A percentile compares a stretch with the other conserved stretches of the same genome.
phyloP scores from a whole-genome alignment of 352 stramenopile genomes.

The Phytopythium aichiense region DNA sequence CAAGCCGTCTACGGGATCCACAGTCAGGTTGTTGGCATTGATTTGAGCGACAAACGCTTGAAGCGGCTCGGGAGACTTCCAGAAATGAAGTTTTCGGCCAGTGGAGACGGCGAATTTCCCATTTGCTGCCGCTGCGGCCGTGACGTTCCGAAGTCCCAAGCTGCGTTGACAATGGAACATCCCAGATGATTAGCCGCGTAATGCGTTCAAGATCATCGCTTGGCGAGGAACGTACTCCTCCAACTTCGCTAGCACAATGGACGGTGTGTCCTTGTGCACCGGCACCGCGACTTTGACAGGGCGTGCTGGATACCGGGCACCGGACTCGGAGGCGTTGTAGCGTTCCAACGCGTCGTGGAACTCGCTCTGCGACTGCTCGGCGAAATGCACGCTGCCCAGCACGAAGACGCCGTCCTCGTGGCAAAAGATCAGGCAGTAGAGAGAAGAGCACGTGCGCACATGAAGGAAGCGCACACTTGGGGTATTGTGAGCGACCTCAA shows the following conservation, averaged over 20 bases:
- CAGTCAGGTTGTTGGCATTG: not conserved
- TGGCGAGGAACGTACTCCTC: constrained; percentile 24
- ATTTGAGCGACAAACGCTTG: constrained; percentile 9
- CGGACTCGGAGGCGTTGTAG: constrained; percentile 2
- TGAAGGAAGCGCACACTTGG: constrained; percentile 14
- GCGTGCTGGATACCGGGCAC: not conserved
- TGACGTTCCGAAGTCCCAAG: constrained; percentile 31
- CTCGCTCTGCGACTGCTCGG: constrained; percentile 15
- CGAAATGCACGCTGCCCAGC: constrained; percentile 30
- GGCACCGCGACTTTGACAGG: constrained; percentile 1
- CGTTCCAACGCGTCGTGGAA: constrained; percentile 10
- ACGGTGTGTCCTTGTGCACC: not conserved
- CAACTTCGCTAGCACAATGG: constrained; percentile 20
- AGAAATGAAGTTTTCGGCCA: constrained; percentile 34
- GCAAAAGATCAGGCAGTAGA: constrained; percentile 45
- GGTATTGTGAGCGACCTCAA: not conserved
- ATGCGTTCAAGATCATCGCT: not conserved
- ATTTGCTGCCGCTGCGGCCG: constrained; percentile 14
- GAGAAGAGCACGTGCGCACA: constrained; percentile 34
- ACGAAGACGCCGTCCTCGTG: constrained; percentile 31
- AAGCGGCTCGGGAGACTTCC: constrained; percentile 18
- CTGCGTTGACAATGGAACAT: constrained; percentile 11
- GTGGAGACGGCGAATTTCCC: constrained; percentile 27
- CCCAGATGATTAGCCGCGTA: not conserved
- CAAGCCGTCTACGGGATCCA: not conserved